Base-by-base conservation (phyloP, 1,284 basidiomycete species). In the Boletus hoseneyae region DNA sequence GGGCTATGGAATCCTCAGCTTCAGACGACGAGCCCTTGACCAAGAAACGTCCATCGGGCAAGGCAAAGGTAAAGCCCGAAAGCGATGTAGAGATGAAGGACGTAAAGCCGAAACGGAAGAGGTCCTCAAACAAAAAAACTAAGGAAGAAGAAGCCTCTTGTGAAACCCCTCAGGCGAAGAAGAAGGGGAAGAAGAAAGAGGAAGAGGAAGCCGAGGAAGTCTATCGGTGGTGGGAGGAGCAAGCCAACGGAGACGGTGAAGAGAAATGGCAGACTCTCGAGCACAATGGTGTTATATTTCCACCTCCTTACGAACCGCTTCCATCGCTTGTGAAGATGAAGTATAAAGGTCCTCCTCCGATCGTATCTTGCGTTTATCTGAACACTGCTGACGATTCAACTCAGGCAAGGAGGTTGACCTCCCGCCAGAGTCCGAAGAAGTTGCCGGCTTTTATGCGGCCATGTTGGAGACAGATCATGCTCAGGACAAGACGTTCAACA, bases 211-310 rank as follows among this genome's bases (percentile, higher is more conserved):
- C 83, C 52, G 87, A 87, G 59, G 85, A 85, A 48, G 74, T 81
- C 38, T 91, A 82, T 68, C 80, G 82, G 58, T 95, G 92, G 92
- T 95, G 92, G 93, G 84, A 89, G 66, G 72, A 73, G 39, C 77
- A 86, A 59, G 74, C 73, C 19, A 74, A 84, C 51, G 83, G 82
- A 51, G 90, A 95, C 65, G 88, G 83, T 6, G 77, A 83, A 25
- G 75, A 82, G 57, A 95, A 98, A 70, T 99, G 97, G 97, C 82
- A 82, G 48, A 95, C 90, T 10, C 79, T 99, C 42, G 85, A 93
- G 64, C 97, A 99, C 71, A 87, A 83, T 57, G 97, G 95, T 44
- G 95, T 99, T 33, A 80, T 95, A 56, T 99, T 99, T 73, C 96
- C 97, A 52, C 93, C 94, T 42, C 85, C 92, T 0, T 99, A 99